Base-by-base conservation (phyloP, 2,329 filamentous ascomycete species). In the Pleoardoris graminearum region DNA sequence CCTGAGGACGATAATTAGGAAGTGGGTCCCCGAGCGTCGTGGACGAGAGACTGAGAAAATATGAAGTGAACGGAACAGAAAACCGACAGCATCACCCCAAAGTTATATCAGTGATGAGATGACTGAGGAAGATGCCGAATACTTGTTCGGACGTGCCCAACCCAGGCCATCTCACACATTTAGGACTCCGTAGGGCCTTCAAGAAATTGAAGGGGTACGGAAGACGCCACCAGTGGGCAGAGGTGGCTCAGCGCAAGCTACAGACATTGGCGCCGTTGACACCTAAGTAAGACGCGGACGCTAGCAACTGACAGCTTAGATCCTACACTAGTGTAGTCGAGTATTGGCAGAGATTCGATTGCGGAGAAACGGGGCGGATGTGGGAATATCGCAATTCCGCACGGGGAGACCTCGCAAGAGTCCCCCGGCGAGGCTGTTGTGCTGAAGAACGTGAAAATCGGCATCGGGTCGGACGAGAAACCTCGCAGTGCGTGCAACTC, bases 271-370 rank as follows among this genome's bases (percentile, higher is more conserved):
- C n/a, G n/a, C n/a, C n/a, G n/a, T n/a, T n/a, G n/a, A n/a, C n/a
- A n/a, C n/a, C n/a, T n/a, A n/a, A 47, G 51, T 38, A 41, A 19
- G n/a, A 23, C 19, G 46, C 22, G 49, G 38, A 44, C 43, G 46
- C 48, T 39, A 58, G 53, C 49, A 27, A 42, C 46, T 52, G 55
- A 61, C 51, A 57, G 51, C 53, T 55, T 51, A 44, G 29, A 35
- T 35, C 30, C 30, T n/a, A n/a, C n/a, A n/a, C n/a, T n/a, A n/a
- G n/a, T n/a, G n/a, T n/a, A 22, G 42, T 33, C 17, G 17, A 45
- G 27, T 14, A 27, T 32, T 33, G 27, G 29, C 42, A 23, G 7
- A 35, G n/a, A n/a, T n/a, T n/a, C n/a, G n/a, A n/a, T n/a, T n/a
- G n/a, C n/a, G n/a, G n/a, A n/a, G n/a, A n/a, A n/a, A 45, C 10